phyloP scores from a whole-genome alignment of 345 rosid genomes.

The Murraya koenigii region DNA sequence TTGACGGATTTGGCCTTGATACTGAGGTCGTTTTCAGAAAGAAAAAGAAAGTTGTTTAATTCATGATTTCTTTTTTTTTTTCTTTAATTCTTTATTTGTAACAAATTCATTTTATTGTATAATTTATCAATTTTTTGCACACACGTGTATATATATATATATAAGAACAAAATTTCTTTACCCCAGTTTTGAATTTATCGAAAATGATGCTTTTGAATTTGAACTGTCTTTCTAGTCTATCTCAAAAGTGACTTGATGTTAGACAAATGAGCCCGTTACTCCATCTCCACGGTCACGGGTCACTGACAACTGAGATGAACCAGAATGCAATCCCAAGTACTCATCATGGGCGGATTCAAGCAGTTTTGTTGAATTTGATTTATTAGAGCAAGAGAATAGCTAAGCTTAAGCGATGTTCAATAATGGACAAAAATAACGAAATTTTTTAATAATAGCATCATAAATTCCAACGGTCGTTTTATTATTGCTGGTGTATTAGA shows the following conservation, averaged over 20 bases:
- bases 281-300: conserved; percentile 8
- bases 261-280: not conserved
- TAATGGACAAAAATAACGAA: not conserved
- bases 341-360: not conserved
- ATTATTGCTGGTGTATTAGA: not conserved
- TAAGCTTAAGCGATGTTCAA: not conserved
- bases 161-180: no score
- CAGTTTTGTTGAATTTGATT: not conserved
- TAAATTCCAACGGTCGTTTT: not conserved
- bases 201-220: not conserved
- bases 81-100: not conserved
- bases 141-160: no score
- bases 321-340: not conserved
- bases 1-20: conserved; percentile 43
- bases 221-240: no score
- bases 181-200: no score
- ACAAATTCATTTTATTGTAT: not conserved
- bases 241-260: not conserved
- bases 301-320: not conserved
- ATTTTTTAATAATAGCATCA: not conserved
- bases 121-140: not conserved
- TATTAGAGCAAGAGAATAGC: not conserved
- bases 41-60: not conserved
- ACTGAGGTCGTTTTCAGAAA: conserved; percentile 36
- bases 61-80: not conserved